These are phyloP conservation scores for Didymella segeticola DNA, from an alignment of 2,329 filamentous ascomycete genomes.

Conservation along the genomic window DNA sequence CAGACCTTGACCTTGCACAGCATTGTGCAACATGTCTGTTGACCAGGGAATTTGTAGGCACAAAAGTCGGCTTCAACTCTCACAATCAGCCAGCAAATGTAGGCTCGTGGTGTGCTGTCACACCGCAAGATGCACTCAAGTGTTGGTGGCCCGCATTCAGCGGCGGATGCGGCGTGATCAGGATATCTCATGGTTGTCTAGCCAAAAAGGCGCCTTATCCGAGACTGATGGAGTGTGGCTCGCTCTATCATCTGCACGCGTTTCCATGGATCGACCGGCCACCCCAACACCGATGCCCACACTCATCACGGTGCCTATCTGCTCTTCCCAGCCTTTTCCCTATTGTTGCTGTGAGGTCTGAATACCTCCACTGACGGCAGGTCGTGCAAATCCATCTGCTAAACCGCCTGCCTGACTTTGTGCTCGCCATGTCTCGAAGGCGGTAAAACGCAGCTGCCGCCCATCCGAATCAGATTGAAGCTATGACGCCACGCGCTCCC, in stretches of 20 bases:
- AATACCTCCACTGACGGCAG: neutral
- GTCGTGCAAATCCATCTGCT: neutral
- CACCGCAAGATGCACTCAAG: slow-evolving; percentile 14
- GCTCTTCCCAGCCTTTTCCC: neutral
- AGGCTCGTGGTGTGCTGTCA: neutral
- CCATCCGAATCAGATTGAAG: slow-evolving; percentile 39
- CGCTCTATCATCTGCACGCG: slow-evolving; percentile 12
- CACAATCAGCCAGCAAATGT: neutral
- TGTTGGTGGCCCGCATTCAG: slow-evolving; percentile 10
- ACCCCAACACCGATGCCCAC: slow-evolving; percentile 5
- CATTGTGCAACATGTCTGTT: no score
- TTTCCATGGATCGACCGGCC: slow-evolving; percentile 11
- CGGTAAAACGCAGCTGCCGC: slow-evolving; percentile 18
- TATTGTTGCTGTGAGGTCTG: neutral
- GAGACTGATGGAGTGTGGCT: slow-evolving; percentile 19
- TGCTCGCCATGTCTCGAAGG: slow-evolving; percentile 14
- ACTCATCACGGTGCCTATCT: neutral
- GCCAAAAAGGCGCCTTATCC: slow-evolving; percentile 16
- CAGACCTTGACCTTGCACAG: no score
- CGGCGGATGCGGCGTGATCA: slow-evolving; percentile 17
- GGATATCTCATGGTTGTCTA: slow-evolving; percentile 11
- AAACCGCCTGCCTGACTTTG: slow-evolving; percentile 1
- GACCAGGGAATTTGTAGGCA: neutral
- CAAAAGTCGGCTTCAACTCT: neutral
- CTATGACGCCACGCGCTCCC: slow-evolving; percentile 40